Conservation (phyloP, 2,329 filamentous ascomycete genomes). For the Neofusicoccum ribis region DNA sequence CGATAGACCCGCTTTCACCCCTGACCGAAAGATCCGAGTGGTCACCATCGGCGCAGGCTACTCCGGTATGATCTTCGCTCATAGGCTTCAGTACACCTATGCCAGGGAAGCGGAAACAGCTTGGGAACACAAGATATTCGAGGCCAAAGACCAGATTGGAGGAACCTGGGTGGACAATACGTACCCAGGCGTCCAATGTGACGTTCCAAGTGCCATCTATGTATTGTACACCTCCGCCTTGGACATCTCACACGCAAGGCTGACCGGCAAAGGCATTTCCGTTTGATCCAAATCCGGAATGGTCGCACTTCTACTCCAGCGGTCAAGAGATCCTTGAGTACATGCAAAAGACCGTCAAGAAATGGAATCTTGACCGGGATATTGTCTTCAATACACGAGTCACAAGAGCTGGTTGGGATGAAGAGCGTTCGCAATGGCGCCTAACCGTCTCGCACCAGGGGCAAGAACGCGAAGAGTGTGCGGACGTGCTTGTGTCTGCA, state of each 20-base stretch:
- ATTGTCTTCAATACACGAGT: constrained; percentile 42
- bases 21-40: constrained; percentile 21
- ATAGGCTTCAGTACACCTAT: constrained; percentile 47
- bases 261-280: constrained; percentile 32
- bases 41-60: constrained; percentile 36
- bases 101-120: constrained; percentile 40
- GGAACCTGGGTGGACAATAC: constrained; percentile 46
- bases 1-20: not conserved
- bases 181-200: constrained; percentile 43
- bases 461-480: constrained; percentile 28
- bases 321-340: constrained; percentile 46
- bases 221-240: not conserved
- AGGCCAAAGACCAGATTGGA: constrained; percentile 42
- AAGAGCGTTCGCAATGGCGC: constrained; percentile 38
- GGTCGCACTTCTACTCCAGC: constrained; percentile 43
- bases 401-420: constrained; percentile 41
- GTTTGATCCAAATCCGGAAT: constrained; percentile 47
- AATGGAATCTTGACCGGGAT: constrained; percentile 42
- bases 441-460: constrained; percentile 34
- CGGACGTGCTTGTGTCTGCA: constrained; percentile 39
- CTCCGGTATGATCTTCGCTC: constrained; percentile 41
- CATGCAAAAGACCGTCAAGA: constrained; percentile 40
- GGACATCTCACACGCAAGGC: not conserved
- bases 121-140: constrained; percentile 43
- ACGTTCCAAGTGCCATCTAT: not conserved